Evolutionary conservation across 2,329 filamentous ascomycete species (phyloP).

Genomic region (Thielaviopsis ethacetica): DNA sequence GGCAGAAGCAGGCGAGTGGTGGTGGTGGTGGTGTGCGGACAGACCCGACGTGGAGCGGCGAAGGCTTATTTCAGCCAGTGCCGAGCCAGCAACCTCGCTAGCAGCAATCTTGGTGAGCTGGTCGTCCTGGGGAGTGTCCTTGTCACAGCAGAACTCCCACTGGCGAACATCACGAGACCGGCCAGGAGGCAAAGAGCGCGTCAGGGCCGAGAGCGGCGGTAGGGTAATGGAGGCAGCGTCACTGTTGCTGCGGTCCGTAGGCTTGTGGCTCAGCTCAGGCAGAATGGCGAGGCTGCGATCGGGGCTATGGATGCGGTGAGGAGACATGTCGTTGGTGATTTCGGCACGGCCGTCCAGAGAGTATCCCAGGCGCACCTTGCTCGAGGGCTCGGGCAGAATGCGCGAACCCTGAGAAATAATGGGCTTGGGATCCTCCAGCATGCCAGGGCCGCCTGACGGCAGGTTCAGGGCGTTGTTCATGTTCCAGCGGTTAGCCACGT

Average conservation of each 20-base stretch:
- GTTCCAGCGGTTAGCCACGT: constrained; percentile 42
- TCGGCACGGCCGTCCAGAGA: constrained; percentile 86
- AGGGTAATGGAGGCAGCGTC: constrained; percentile 42
- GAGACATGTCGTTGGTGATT: constrained; percentile 54
- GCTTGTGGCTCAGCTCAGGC: constrained; percentile 26
- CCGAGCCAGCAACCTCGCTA: constrained; percentile 63
- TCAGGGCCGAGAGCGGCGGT: constrained; percentile 35
- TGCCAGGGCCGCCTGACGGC: constrained; percentile 24
- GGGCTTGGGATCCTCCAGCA: constrained; percentile 17
- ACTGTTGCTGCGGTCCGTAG: constrained; percentile 54
- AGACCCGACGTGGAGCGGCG: constrained; percentile 46
- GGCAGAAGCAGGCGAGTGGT: neutral
- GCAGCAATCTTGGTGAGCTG: constrained; percentile 59
- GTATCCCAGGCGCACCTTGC: constrained; percentile 54
- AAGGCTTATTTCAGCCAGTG: constrained; percentile 65
- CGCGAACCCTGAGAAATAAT: constrained; percentile 1
- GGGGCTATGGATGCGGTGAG: constrained; percentile 39
- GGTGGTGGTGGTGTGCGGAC: constrained; percentile 13
- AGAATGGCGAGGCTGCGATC: constrained; percentile 32
- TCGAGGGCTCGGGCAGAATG: neutral
- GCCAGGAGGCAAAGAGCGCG: constrained; percentile 37
- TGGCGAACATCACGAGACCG: constrained; percentile 75
- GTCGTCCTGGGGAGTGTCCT: constrained; percentile 54
- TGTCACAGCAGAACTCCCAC: constrained; percentile 84
- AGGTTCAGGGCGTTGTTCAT: constrained; percentile 31